Conservation (phyloP, 2,329 filamentous ascomycete species). For the Balansia obtecta region DNA sequence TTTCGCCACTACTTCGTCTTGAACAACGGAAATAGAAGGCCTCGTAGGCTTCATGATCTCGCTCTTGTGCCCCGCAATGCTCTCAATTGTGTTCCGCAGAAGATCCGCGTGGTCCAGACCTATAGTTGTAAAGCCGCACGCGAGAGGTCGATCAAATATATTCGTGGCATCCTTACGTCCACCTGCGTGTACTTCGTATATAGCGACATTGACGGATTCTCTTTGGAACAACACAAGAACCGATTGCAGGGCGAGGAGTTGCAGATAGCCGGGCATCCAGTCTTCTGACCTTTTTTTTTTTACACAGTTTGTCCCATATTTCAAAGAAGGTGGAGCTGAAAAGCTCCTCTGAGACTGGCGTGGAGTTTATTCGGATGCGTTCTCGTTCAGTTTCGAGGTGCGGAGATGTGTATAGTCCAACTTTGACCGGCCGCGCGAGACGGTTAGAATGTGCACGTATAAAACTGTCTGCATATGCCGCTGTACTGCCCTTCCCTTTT, state of each 20-base stretch:
- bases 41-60: not conserved
- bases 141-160: not conserved
- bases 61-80: not conserved
- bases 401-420: not conserved
- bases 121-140: not conserved
- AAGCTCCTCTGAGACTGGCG: not conserved
- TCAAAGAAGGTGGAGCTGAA: not conserved
- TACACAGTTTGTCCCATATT: not conserved
- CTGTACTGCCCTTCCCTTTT: conserved; percentile 1
- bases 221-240: conserved; percentile 3
- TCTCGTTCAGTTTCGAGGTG: not conserved
- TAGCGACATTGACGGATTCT: conserved; percentile 4
- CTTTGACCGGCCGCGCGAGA: not conserved
- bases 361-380: not conserved
- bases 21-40: not conserved
- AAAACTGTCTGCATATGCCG: not conserved
- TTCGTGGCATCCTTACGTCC: conserved; percentile 1
- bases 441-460: not conserved
- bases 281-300: not conserved
- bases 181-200: not conserved
- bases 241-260: conserved; percentile 4
- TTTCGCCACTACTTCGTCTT: not conserved
- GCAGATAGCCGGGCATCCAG: not conserved
- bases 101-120: not conserved
- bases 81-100: not conserved